These are phyloP conservation scores for Gymnopilus junonius DNA, from an alignment of 768 basidiomycete genomes.

Conservation along the genomic window DNA sequence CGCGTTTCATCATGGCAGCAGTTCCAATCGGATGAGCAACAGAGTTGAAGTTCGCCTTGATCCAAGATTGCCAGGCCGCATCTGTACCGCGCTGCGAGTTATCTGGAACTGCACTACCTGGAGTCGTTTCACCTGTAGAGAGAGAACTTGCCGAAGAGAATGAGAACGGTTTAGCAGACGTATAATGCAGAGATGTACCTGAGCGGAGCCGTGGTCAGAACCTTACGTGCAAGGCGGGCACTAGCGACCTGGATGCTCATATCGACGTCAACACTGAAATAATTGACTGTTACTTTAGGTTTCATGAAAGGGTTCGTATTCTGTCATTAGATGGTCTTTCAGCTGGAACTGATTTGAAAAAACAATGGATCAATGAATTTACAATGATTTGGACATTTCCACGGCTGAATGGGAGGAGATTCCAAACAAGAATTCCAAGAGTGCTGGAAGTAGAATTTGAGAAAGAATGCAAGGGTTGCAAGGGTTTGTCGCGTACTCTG, in stretches of 20 bases:
- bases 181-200: constrained; percentile 29
- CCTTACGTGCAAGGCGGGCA: constrained; percentile 45
- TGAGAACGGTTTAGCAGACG: background rate
- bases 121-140: constrained; percentile 47
- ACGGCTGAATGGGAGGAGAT: constrained; percentile 57
- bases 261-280: constrained; percentile 54
- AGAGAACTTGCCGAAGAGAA: constrained; percentile 29
- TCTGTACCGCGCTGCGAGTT: constrained; percentile 47
- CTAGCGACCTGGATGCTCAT: constrained; percentile 53
- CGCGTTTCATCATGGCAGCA: constrained; percentile 44
- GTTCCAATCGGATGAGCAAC: constrained; percentile 56
- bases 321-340: constrained; percentile 24
- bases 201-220: constrained; percentile 45
- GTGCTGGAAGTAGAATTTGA: constrained; percentile 27
- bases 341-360: background rate
- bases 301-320: constrained; percentile 50
- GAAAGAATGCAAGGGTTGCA: too few species aligned
- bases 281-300: constrained; percentile 53
- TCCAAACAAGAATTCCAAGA: constrained; percentile 56
- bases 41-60: constrained; percentile 42
- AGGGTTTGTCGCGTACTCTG: constrained; percentile 39
- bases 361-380: background rate
- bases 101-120: constrained; percentile 46
- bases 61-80: constrained; percentile 51
- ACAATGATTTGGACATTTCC: constrained; percentile 55